Conservation (phyloP, 306 rosid genomes). For the Cicer cuneatum region DNA sequence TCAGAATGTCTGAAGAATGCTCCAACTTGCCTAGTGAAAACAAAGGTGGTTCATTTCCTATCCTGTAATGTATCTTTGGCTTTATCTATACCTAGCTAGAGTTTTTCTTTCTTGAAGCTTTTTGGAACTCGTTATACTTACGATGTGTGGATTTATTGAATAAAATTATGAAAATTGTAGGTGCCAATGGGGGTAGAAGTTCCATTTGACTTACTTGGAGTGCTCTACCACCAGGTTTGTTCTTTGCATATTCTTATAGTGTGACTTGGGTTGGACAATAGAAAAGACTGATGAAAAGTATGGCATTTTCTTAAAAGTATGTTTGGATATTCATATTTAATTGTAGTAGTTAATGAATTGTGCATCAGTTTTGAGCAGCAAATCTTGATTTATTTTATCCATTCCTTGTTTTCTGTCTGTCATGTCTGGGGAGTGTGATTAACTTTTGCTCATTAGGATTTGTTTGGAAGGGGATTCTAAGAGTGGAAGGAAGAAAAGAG, state of each 20-base stretch:
- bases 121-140: neutral
- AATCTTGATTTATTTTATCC: constrained; percentile 32
- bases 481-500: neutral
- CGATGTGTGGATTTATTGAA: constrained; percentile 13
- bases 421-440: neutral
- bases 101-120: constrained; percentile 18
- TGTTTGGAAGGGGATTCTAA: neutral
- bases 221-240: constrained; percentile 80
- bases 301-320: constrained; percentile 24
- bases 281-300: constrained; percentile 12
- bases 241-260: constrained; percentile 43
- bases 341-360: constrained; percentile 10
- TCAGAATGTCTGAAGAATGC: constrained; percentile 88
- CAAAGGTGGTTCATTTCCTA: constrained; percentile 63
- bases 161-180: constrained; percentile 49
- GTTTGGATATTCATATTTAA: constrained; percentile 8
- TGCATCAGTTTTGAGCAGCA: constrained; percentile 14
- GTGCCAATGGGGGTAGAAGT: constrained; percentile 92
- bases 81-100: constrained; percentile 12
- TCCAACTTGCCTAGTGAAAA: constrained; percentile 76
- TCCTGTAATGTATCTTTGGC: constrained; percentile 30
- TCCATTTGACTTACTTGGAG: constrained; percentile 79
- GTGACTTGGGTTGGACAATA: constrained; percentile 30
- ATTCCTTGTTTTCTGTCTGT: constrained; percentile 4
- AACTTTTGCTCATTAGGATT: neutral